Conservation (phyloP, 192 early-diverging fungal genomes). For the Phycomyces blakesleeanus region DNA sequence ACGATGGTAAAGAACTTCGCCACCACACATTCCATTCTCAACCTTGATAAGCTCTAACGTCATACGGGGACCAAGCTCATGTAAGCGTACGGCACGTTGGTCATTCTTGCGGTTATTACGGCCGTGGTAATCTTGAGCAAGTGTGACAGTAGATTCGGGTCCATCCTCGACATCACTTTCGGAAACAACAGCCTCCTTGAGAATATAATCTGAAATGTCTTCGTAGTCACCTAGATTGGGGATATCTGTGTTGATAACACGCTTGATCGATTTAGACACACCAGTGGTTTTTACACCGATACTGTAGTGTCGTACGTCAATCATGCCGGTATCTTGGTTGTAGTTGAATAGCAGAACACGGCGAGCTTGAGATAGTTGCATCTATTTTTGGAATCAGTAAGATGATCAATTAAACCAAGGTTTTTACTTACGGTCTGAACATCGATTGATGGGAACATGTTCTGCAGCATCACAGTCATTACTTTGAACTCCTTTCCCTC, state of each 20-base stretch:
- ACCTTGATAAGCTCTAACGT: constrained; percentile 85
- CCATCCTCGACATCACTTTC: constrained; percentile 94
- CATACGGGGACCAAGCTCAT: constrained; percentile 91
- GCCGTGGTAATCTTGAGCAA: constrained; percentile 80
- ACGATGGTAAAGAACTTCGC: constrained; percentile 90
- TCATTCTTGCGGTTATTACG: constrained; percentile 69
- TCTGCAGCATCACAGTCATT: constrained; percentile 93
- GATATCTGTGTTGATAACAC: constrained; percentile 70
- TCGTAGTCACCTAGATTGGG: constrained; percentile 76
- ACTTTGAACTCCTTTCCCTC: constrained; percentile 80
- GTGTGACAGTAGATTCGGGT: constrained; percentile 77
- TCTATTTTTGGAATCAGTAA: constrained; percentile 40
- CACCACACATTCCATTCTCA: constrained; percentile 81
- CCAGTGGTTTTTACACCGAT: constrained; percentile 87
- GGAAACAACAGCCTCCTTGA: constrained; percentile 75
- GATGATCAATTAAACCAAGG: background rate
- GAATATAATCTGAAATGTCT: constrained; percentile 92
- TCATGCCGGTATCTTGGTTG: constrained; percentile 72
- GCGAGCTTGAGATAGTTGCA: constrained; percentile 85
- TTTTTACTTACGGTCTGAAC: constrained; percentile 71
- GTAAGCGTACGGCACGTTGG: constrained; percentile 80
- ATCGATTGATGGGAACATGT: constrained; percentile 95
- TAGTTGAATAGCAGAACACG: constrained; percentile 92
- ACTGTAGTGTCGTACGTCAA: constrained; percentile 93
- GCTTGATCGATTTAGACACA: constrained; percentile 86